Conservation (phyloP, 192 early-diverging fungal genomes). For the Coemansia sp. region DNA sequence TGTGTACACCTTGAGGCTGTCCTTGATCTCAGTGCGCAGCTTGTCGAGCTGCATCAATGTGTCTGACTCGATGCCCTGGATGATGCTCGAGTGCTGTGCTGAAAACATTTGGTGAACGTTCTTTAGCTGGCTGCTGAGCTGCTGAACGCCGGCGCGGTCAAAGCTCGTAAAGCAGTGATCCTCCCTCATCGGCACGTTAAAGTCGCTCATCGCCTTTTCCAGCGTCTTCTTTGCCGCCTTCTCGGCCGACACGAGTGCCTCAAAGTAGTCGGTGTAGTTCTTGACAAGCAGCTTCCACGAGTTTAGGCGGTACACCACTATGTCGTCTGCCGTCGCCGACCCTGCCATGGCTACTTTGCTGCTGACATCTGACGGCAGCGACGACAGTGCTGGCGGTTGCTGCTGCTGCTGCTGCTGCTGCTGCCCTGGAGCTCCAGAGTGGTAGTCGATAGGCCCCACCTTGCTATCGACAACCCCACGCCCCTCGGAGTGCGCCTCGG, state of each 20-base stretch:
- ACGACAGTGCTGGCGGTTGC: slow-evolving; percentile 17
- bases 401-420: no score
- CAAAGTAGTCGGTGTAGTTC: slow-evolving; percentile 33
- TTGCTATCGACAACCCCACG: no score
- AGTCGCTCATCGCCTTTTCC: slow-evolving; percentile 38
- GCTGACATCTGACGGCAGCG: slow-evolving; percentile 39
- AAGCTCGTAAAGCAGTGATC: slow-evolving; percentile 41
- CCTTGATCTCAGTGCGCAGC: slow-evolving; percentile 43
- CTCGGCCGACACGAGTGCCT: slow-evolving; percentile 26
- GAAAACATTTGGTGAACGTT: slow-evolving; percentile 40
- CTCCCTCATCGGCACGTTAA: slow-evolving; percentile 33
- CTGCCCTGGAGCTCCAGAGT: no score
- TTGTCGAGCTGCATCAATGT: slow-evolving; percentile 30
- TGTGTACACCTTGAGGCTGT: slow-evolving; percentile 37
- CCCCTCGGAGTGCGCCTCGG: no score
- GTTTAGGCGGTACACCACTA: slow-evolving; percentile 35
- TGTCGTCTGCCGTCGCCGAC: slow-evolving; percentile 38
- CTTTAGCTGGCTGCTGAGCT: slow-evolving; percentile 28
- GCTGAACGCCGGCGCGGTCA: slow-evolving; percentile 38
- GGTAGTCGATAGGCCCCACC: no score
- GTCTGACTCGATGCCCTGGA: slow-evolving; percentile 34
- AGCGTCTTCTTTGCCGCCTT: slow-evolving; percentile 30
- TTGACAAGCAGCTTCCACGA: slow-evolving; percentile 43
- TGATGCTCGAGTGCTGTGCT: slow-evolving; percentile 25
- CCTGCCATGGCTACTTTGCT: slow-evolving; percentile 31